Base-by-base conservation (phyloP, 768 basidiomycete genomes). In the Clitopilus passeckerianus region DNA sequence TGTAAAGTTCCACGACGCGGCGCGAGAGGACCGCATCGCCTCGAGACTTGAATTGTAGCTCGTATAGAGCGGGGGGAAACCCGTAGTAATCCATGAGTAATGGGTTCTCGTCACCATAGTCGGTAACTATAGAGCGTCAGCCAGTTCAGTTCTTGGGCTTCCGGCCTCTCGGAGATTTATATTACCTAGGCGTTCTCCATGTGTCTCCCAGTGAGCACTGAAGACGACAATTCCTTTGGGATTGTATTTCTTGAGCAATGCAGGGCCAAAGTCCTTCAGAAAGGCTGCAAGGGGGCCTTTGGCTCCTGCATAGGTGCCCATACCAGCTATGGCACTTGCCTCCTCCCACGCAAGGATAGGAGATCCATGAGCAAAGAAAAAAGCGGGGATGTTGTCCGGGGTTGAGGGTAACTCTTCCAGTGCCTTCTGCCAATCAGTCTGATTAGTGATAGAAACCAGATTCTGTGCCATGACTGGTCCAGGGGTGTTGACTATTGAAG, bases 171-270 rank as follows among this genome's bases (percentile, higher is more conserved):
- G 24, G 16, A n/a, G n/a, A 33, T 12, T 22, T 27, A 14, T 63
- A 77, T 35, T 61, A 84, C 87, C 86, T 50, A 86, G 74, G 30
- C 82, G 79, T 67, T 85, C 82, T 1, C 74, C 77, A 10, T 59
- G 56, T 1, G 88, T 86, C 67, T 93, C 90, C 89, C 89, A 92
- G 66, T 92, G 91, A 10, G 91, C 90, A 62, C 86, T 89, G 74
- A 91, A 90, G 1, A 91, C 89, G 5, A 92, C 82, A 56, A 91
- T 86, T n/a, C 81, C 90, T 66, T 84, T 86, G 2, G 90, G 90
- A 53, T 83, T 77, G 71, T 93, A 93, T 69, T 90, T 91, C 58
- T 80, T 66, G 43, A 90, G 64, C 27, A 91, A 67, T 0, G 75
- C 75, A 0, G 85, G 83, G 0, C 89, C 89, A 71, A 91, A 90